Conservation (phyloP, 169 alveolate species). For the Plasmodium malariae region DNA sequence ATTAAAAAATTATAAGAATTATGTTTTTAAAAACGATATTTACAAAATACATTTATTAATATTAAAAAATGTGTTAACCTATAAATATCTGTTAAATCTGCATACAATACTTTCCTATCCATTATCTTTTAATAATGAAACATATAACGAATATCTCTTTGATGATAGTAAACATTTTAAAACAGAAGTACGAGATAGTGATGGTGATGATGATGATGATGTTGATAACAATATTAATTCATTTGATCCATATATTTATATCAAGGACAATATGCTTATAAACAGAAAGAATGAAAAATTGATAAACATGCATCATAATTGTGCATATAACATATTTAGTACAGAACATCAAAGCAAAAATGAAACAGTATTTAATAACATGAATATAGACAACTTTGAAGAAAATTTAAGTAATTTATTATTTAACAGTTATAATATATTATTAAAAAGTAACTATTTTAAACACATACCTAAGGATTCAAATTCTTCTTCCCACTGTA, state of each 20-base stretch:
- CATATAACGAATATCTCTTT: slow-evolving; percentile 61
- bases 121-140: slow-evolving; percentile 16
- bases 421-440: slow-evolving; percentile 14
- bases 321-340: not conserved
- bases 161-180: not conserved
- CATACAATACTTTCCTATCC: slow-evolving; percentile 70
- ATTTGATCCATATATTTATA: not conserved
- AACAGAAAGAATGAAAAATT: not conserved
- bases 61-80: slow-evolving; percentile 50
- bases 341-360: not conserved
- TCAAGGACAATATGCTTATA: not conserved
- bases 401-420: slow-evolving; percentile 26
- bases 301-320: not conserved
- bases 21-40: slow-evolving; percentile 16
- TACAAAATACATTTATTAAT: slow-evolving; percentile 36
- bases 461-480: not conserved
- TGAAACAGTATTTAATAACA: not conserved
- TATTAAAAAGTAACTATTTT: slow-evolving; percentile 17
- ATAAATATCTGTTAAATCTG: slow-evolving; percentile 47
- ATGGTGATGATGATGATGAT: not conserved
- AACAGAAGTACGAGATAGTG: not conserved
- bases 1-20: slow-evolving; percentile 40
- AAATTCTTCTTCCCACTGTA: not conserved
- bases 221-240: not conserved
- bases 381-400: slow-evolving; percentile 10